Evolutionary conservation across 2,329 filamentous ascomycete genomes (phyloP), one percentile per base, ranked within the genome.

Genomic region (Verticillium nubilum): DNA sequence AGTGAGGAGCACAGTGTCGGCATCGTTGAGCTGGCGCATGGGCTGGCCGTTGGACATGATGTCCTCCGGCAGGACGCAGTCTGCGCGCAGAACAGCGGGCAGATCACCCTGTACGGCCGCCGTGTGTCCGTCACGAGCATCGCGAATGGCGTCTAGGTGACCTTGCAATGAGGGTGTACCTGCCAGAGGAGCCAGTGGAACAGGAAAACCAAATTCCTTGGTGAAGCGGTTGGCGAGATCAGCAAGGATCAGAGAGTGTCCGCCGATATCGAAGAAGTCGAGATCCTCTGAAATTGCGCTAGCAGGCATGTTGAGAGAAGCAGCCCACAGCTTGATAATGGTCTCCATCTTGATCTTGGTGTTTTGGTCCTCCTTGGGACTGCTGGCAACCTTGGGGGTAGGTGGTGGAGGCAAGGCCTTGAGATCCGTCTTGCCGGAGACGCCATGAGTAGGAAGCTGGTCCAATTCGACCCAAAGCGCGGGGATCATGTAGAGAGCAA

Each of bases 401-500:
- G 80, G 82, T 0, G 89, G 89, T 0, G 85, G 76, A 28, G 90
- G 90, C 15, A 94, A 79, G 13, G 82, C 79, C 70, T 91, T 91
- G 59, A 90, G 78, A 66, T 94, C 88, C 23, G 87, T 85, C 74
- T 94, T 94, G 23, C 90, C 90, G 15, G 90, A 93, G 1, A 94
- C 90, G 56, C 85, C 86, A 65, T 92, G 87, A 0, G 89, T 92
- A 0, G 90, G 90, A 5, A 94, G 74, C 61, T 83, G 81, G 2
- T 88, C 82, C 31, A 93, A 73, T 67, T 89, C 84, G 37, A 93
- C 86, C 90, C 90, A 94, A 3, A 92, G 72, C 1, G 88, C 81
- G 0, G 90, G 90, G 58, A 94, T 88, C 90, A 94, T 93, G 73
- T 94, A 94, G 62, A 91, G 89, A 1, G 90, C 90, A 29, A 94